Conservation (phyloP, 2,329 filamentous ascomycete species). For the Pezicula carpinea region DNA sequence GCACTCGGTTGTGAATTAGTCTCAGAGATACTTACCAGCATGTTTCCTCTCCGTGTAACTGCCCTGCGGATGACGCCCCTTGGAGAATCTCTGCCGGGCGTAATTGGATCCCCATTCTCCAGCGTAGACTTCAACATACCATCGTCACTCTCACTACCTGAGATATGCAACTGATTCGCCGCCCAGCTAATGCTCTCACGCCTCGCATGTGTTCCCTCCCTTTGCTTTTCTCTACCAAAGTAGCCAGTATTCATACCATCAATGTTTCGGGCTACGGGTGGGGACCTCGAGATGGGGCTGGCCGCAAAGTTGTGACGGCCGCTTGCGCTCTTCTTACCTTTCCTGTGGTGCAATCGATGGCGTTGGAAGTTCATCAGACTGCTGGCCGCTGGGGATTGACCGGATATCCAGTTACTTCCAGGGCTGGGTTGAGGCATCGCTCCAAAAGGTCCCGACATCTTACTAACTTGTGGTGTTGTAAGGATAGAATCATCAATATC, state of each 20-base stretch:
- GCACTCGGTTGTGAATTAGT: constrained; percentile 5
- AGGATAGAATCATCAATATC: constrained; percentile 74
- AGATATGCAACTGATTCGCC: constrained; percentile 81
- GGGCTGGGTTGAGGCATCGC: constrained; percentile 40
- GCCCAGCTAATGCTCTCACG: constrained; percentile 88
- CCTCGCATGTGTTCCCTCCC: constrained; percentile 50
- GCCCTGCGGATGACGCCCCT: constrained; percentile 75
- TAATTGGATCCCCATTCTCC: constrained; percentile 34
- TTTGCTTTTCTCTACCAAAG: constrained; percentile 46
- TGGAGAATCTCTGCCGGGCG: constrained; percentile 49
- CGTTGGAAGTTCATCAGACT: constrained; percentile 77
- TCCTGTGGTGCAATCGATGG: constrained; percentile 52
- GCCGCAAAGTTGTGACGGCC: constrained; percentile 67
- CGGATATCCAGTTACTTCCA: constrained; percentile 55
- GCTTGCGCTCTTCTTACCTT: constrained; percentile 62
- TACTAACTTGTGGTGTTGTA: constrained; percentile 74
- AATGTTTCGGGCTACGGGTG: constrained; percentile 49
- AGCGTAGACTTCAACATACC: constrained; percentile 44
- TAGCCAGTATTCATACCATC: constrained; percentile 36
- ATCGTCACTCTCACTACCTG: constrained; percentile 76
- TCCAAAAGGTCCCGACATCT: constrained; percentile 44
- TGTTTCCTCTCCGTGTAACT: constrained; percentile 82
- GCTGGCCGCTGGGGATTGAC: constrained; percentile 65
- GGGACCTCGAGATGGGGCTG: constrained; percentile 70
- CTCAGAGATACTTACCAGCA: constrained; percentile 59